Conservation (phyloP, 495 filamentous ascomycete species). For the Neurospora sp. region DNA sequence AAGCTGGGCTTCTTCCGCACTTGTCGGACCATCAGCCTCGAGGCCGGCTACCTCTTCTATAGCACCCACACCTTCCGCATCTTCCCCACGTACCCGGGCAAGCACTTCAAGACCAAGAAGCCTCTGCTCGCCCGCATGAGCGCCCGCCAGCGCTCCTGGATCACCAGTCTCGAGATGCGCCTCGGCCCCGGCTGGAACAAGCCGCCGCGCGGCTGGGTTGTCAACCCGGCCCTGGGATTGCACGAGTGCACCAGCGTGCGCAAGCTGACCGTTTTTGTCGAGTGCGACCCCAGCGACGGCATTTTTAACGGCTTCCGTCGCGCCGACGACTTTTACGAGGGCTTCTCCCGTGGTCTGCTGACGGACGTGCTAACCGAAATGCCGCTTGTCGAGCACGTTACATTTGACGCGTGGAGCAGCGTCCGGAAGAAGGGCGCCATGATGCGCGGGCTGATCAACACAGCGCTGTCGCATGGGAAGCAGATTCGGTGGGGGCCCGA, state of each 20-base stretch:
- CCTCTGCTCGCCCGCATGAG: constrained; percentile 59
- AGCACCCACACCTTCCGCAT: constrained; percentile 65
- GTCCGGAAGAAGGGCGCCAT: constrained; percentile 60
- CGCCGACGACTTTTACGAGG: constrained; percentile 61
- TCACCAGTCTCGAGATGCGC: constrained; percentile 65
- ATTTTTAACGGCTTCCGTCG: constrained; percentile 66
- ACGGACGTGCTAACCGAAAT: constrained; percentile 47
- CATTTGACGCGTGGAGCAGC: constrained; percentile 66
- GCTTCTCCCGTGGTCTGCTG: constrained; percentile 54
- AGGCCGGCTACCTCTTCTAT: constrained; percentile 69
- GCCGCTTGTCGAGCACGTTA: constrained; percentile 50
- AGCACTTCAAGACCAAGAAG: constrained; percentile 50
- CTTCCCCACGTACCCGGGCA: constrained; percentile 63
- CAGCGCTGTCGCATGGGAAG: constrained; percentile 39
- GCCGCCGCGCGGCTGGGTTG: constrained; percentile 64
- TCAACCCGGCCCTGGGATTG: constrained; percentile 56
- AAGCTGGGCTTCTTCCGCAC: constrained; percentile 51
- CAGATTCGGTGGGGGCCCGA: constrained; percentile 60
- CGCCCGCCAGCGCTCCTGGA: constrained; percentile 49
- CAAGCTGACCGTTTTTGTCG: constrained; percentile 63
- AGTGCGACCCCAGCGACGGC: constrained; percentile 66
- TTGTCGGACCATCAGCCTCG: constrained; percentile 55
- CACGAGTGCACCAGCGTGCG: constrained; percentile 50
- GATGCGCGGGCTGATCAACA: constrained; percentile 56
- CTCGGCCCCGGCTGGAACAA: constrained; percentile 72